Conservation (phyloP, 129 eudicot species). For the Tanacetum coccineum region DNA sequence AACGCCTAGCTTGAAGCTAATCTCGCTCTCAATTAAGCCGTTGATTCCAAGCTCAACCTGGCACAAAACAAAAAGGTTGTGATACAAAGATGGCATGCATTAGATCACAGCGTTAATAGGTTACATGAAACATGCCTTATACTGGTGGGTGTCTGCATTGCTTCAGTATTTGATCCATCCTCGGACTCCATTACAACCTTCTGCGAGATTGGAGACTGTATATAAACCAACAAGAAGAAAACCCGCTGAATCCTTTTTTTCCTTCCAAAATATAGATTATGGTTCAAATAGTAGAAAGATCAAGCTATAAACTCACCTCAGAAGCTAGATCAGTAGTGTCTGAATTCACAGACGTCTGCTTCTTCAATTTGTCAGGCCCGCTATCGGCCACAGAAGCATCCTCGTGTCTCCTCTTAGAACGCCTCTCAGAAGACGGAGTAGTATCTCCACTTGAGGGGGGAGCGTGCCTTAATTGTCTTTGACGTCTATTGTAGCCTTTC, state of each 20-base stretch:
- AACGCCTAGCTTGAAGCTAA: conserved; percentile 9
- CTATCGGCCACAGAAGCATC: conserved; percentile 11
- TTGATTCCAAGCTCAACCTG: conserved; percentile 40
- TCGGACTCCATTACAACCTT: conserved; percentile 28
- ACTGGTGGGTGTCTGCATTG: conserved; percentile 28
- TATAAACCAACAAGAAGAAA: conserved; percentile 20
- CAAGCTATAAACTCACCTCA: conserved; percentile 29
- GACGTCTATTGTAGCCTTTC: conserved; percentile 32
- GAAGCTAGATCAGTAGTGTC: conserved; percentile 19
- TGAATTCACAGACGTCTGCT: conserved; percentile 28
- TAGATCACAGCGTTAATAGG: neutral
- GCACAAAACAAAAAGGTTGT: neutral
- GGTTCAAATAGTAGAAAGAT: too few species aligned
- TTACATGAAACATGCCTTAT: conserved; percentile 27
- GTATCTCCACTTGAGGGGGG: conserved; percentile 23
- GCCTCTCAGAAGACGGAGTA: conserved; percentile 36
- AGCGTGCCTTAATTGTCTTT: conserved; percentile 28
- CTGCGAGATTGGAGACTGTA: conserved; percentile 25
- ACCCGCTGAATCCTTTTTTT: too few species aligned
- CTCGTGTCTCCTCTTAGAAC: conserved; percentile 37
- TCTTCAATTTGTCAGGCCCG: conserved; percentile 19
- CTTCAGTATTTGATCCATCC: conserved; percentile 32
- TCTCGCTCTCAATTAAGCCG: conserved; percentile 21
- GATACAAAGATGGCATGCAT: conserved; percentile 4
- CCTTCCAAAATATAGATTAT: too few species aligned